These are phyloP conservation scores for Suillus occidentalis DNA, from an alignment of 768 basidiomycete species.

Conservation along the genomic window DNA sequence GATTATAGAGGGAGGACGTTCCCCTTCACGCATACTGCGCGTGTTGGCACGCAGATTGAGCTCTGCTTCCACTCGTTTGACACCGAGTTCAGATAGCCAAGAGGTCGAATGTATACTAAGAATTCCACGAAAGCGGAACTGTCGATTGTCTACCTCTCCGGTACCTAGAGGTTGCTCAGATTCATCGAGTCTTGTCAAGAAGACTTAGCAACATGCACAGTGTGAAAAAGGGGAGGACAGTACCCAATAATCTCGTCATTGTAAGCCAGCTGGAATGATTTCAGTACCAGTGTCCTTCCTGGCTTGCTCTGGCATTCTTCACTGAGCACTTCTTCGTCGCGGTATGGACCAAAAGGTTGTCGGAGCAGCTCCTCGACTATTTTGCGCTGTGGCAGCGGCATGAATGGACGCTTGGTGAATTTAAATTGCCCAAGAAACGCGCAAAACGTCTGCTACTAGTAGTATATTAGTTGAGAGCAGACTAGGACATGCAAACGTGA, in stretches of 20 bases:
- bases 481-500: neutral
- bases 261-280: slow-evolving; percentile 32
- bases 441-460: neutral
- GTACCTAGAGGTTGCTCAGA: slow-evolving; percentile 42
- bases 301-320: slow-evolving; percentile 19
- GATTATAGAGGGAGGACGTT: slow-evolving; percentile 25
- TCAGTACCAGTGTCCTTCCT: slow-evolving; percentile 19
- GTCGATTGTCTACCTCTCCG: slow-evolving; percentile 22
- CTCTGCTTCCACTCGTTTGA: slow-evolving; percentile 41
- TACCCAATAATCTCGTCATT: slow-evolving; percentile 28
- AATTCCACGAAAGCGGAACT: slow-evolving; percentile 51
- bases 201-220: slow-evolving; percentile 5
- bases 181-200: slow-evolving; percentile 43
- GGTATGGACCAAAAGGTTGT: slow-evolving; percentile 31
- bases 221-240: neutral
- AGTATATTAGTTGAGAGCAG: neutral
- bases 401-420: neutral
- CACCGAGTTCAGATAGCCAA: slow-evolving; percentile 53
- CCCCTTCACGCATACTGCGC: slow-evolving; percentile 22
- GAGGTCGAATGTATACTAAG: slow-evolving; percentile 44
- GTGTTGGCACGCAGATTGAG: slow-evolving; percentile 40
- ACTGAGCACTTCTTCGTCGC: slow-evolving; percentile 25
- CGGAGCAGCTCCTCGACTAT: slow-evolving; percentile 25
- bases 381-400: slow-evolving; percentile 7
- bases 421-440: neutral